phyloP scores from a whole-genome alignment of 1,139 yeast species.

The Geotrichum restrictum region DNA sequence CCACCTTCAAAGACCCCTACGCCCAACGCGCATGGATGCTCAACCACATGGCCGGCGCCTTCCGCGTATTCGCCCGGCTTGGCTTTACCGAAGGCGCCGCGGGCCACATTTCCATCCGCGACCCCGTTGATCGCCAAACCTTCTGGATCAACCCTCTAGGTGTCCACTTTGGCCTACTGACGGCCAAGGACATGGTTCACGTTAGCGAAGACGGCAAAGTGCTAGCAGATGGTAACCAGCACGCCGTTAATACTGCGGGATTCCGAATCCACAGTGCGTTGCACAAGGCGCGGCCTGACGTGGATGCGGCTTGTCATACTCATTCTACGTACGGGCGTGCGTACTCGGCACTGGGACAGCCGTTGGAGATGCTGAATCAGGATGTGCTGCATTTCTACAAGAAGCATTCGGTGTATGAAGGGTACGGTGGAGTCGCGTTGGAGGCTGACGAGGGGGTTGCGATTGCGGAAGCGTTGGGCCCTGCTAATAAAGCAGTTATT shows the following conservation, averaged over 20 bases:
- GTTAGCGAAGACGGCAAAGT: slow-evolving; percentile 69
- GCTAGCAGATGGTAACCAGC: slow-evolving; percentile 56
- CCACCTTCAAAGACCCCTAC: slow-evolving; percentile 49
- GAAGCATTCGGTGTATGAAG: slow-evolving; percentile 58
- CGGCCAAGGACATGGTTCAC: slow-evolving; percentile 70
- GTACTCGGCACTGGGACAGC: slow-evolving; percentile 65
- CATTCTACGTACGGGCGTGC: slow-evolving; percentile 76
- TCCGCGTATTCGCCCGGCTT: slow-evolving; percentile 68
- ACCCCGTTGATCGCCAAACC: slow-evolving; percentile 65
- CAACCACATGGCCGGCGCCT: slow-evolving; percentile 80
- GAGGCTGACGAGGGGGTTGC: slow-evolving; percentile 67
- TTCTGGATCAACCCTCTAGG: slow-evolving; percentile 82
- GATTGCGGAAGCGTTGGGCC: slow-evolving; percentile 64
- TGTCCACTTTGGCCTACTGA: slow-evolving; percentile 64
- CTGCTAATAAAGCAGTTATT: slow-evolving; percentile 57
- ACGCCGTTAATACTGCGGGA: slow-evolving; percentile 73
- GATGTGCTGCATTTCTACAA: slow-evolving; percentile 69
- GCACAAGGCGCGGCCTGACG: slow-evolving; percentile 74
- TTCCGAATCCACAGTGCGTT: slow-evolving; percentile 74
- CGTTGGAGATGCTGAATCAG: slow-evolving; percentile 75
- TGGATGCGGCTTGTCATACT: slow-evolving; percentile 77
- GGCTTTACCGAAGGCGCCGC: slow-evolving; percentile 76
- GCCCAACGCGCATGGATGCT: slow-evolving; percentile 59
- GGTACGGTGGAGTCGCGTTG: slow-evolving; percentile 78
- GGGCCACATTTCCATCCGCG: slow-evolving; percentile 77